Conservation (phyloP, 306 rosid genomes). For the Fragaria ananassa region DNA sequence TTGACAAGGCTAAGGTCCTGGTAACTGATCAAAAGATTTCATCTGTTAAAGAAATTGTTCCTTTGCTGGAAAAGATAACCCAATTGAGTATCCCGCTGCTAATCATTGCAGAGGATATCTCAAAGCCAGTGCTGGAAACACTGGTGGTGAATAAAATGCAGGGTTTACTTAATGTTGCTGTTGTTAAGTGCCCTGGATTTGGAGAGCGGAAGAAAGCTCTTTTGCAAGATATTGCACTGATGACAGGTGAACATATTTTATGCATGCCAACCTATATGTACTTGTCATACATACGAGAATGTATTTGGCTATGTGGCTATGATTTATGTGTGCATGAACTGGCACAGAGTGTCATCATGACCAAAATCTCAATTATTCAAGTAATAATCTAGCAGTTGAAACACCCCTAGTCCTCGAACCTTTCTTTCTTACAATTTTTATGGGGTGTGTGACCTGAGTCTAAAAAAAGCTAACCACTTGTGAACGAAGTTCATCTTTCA, state of each 20-base stretch:
- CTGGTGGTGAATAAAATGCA: constrained; percentile 80
- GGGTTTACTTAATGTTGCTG: constrained; percentile 83
- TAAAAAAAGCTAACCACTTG: not conserved
- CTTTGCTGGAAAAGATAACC: constrained; percentile 78
- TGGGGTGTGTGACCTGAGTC: not conserved
- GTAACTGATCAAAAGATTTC: constrained; percentile 92
- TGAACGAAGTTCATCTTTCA: not conserved
- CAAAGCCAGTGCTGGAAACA: constrained; percentile 69
- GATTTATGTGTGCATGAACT: not conserved
- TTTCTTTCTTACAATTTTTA: not conserved
- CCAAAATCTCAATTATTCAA: not conserved
- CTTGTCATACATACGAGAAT: not conserved
- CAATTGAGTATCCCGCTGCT: constrained; percentile 88
- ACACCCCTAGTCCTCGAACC: not conserved
- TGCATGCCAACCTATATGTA: not conserved
- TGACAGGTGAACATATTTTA: constrained; percentile 66
- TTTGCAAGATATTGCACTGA: constrained; percentile 90
- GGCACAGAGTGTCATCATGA: not conserved
- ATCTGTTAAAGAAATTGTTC: constrained; percentile 68
- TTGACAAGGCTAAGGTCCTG: constrained; percentile 78
- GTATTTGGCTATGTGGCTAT: not conserved
- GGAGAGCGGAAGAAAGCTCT: constrained; percentile 78
- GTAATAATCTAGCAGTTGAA: not conserved
- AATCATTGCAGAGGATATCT: constrained; percentile 84
- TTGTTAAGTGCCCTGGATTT: constrained; percentile 83